phyloP scores from a whole-genome alignment of 805 yeast species.

The Candida morakotiae region DNA sequence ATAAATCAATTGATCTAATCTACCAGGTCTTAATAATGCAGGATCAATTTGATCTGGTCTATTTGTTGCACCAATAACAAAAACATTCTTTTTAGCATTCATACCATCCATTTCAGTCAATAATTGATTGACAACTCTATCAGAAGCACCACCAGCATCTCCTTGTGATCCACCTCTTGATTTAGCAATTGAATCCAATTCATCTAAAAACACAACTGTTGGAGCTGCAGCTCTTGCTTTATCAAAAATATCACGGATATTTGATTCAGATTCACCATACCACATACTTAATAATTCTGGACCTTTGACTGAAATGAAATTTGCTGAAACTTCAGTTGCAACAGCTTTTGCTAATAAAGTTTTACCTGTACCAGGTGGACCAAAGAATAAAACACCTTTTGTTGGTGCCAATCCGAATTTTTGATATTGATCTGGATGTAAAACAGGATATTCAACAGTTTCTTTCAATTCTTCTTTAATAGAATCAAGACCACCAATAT shows the following conservation, averaged over 20 bases:
- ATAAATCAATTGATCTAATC: slow-evolving; percentile 96
- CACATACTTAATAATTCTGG: slow-evolving; percentile 97
- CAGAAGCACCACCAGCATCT: slow-evolving; percentile 96
- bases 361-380: slow-evolving; percentile 99
- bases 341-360: slow-evolving; percentile 97
- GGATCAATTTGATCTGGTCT: slow-evolving; percentile 97
- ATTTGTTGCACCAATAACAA: slow-evolving; percentile 98
- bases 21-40: slow-evolving; percentile 51
- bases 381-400: slow-evolving; percentile 96
- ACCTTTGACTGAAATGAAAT: slow-evolving; percentile 95
- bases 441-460: slow-evolving; percentile 97
- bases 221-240: slow-evolving; percentile 99
- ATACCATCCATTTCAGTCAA: slow-evolving; percentile 99
- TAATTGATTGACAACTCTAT: slow-evolving; percentile 92
- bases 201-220: slow-evolving; percentile 97
- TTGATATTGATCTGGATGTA: slow-evolving; percentile 98
- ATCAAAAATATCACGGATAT: slow-evolving; percentile 95
- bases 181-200: slow-evolving; percentile 95
- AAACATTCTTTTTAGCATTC: slow-evolving; percentile 98
- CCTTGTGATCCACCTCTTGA: slow-evolving; percentile 89
- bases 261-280: slow-evolving; percentile 98
- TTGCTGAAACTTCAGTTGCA: slow-evolving; percentile 98
- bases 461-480: slow-evolving; percentile 96
- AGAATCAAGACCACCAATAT: slow-evolving; percentile 96
- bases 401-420: slow-evolving; percentile 98